These are phyloP conservation scores for Amylocystis lapponica DNA, from an alignment of 768 basidiomycete species.

Conservation along the genomic window DNA sequence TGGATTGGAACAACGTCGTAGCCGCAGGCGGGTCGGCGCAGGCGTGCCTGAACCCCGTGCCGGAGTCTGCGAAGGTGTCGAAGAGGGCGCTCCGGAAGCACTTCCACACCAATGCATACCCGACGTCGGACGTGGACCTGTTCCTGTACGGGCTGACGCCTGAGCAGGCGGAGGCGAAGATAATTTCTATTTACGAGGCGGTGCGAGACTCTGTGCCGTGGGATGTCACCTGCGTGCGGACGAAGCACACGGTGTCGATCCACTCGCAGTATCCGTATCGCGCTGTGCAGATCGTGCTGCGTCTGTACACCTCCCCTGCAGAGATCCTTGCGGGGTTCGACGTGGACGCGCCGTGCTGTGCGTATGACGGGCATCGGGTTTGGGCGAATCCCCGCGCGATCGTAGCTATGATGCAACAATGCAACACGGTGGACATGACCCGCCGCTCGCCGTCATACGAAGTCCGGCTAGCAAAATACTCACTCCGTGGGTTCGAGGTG, in stretches of 20 bases:
- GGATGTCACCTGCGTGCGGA: slow-evolving; percentile 63
- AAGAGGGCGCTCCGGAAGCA: slow-evolving; percentile 54
- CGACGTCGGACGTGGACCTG: slow-evolving; percentile 58
- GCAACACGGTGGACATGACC: slow-evolving; percentile 56
- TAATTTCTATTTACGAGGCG: slow-evolving; percentile 52
- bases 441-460: slow-evolving; percentile 64
- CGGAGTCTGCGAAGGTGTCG: slow-evolving; percentile 41
- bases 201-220: slow-evolving; percentile 64
- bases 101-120: slow-evolving; percentile 49
- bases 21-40: slow-evolving; percentile 58
- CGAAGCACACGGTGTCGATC: slow-evolving; percentile 61
- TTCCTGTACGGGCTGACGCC: slow-evolving; percentile 56
- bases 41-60: slow-evolving; percentile 49
- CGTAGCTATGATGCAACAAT: slow-evolving; percentile 60
- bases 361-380: slow-evolving; percentile 48
- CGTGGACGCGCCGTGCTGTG: slow-evolving; percentile 58
- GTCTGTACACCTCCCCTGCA: slow-evolving; percentile 56
- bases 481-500: slow-evolving; percentile 48
- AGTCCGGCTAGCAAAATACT: slow-evolving; percentile 55
- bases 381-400: slow-evolving; percentile 57
- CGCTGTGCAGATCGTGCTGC: slow-evolving; percentile 60
- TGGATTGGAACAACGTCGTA: slow-evolving; percentile 59
- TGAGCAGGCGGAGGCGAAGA: slow-evolving; percentile 59
- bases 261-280: slow-evolving; percentile 63
- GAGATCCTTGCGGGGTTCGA: slow-evolving; percentile 66